These are phyloP conservation scores for Coemansia sp. DNA, from an alignment of 192 early-diverging fungal genomes.

Conservation along the genomic window DNA sequence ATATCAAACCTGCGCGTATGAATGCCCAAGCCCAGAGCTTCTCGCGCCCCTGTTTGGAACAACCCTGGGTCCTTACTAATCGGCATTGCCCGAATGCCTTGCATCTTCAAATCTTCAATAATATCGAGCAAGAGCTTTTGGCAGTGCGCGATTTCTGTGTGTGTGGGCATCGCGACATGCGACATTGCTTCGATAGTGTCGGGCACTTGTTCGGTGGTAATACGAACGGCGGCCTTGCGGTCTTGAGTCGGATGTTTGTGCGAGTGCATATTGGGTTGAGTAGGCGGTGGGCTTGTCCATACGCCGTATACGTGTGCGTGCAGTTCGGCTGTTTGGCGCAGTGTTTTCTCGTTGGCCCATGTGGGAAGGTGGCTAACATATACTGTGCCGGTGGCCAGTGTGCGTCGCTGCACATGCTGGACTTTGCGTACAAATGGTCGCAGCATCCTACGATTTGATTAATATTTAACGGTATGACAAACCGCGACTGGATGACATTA, in stretches of 20 bases:
- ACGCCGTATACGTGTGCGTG: conserved; percentile 5
- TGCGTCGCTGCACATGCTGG: not conserved
- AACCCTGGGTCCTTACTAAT: conserved; percentile 22
- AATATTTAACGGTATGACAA: no score
- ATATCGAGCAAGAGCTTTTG: not conserved
- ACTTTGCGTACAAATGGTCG: not conserved
- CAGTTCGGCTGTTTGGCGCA: not conserved
- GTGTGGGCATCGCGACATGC: conserved; percentile 18
- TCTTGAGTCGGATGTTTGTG: not conserved
- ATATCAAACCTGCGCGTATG: conserved; percentile 27
- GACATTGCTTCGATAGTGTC: conserved; percentile 17
- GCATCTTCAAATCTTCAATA: not conserved
- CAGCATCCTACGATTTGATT: not conserved
- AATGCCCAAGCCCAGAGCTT: conserved; percentile 18
- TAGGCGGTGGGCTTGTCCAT: conserved; percentile 5
- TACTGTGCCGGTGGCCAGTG: conserved; percentile 20
- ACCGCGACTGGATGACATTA: no score
- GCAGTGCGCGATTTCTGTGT: conserved; percentile 12
- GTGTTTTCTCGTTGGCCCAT: not conserved
- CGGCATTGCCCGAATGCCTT: conserved; percentile 8
- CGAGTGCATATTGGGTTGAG: not conserved
- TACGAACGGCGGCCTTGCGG: conserved; percentile 26
- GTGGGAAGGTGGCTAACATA: conserved; percentile 12
- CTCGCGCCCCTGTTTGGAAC: conserved; percentile 26
- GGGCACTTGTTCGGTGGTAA: conserved; percentile 25